Conservation (phyloP, 192 early-diverging fungal species). For the Entomortierella beljakovae region DNA sequence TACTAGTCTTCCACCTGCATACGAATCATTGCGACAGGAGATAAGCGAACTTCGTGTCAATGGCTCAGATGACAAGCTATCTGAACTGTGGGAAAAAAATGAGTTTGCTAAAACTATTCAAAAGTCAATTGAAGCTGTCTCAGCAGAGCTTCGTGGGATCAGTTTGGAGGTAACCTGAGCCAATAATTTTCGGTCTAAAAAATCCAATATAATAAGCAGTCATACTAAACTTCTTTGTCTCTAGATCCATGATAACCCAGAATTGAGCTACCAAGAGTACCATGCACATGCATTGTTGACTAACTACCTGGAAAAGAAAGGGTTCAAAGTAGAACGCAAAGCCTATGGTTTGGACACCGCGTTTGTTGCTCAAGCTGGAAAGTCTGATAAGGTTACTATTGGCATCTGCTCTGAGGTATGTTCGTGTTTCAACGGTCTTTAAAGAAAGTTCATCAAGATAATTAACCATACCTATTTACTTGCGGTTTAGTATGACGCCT, state of each 20-base stretch:
- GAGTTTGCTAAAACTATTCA: slow-evolving; percentile 44
- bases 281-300: slow-evolving; percentile 72
- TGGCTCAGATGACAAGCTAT: slow-evolving; percentile 2
- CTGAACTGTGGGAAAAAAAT: slow-evolving; percentile 32
- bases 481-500: slow-evolving; percentile 67
- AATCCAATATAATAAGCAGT: not conserved
- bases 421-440: slow-evolving; percentile 8
- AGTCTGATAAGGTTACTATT: slow-evolving; percentile 44
- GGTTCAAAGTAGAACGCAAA: slow-evolving; percentile 69
- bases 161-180: slow-evolving; percentile 56
- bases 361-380: slow-evolving; percentile 68
- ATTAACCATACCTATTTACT: not conserved
- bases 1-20: slow-evolving; percentile 23
- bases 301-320: slow-evolving; percentile 70
- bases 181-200: not conserved
- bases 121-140: slow-evolving; percentile 51
- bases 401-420: slow-evolving; percentile 50
- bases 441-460: not conserved
- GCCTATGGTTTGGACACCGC: slow-evolving; percentile 78
- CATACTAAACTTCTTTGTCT: not conserved
- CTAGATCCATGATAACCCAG: slow-evolving; percentile 71
- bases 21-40: slow-evolving; percentile 20
- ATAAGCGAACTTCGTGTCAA: slow-evolving; percentile 19
- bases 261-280: slow-evolving; percentile 65
- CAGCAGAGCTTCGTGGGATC: slow-evolving; percentile 55